A percentile compares a stretch with the other conserved stretches of the same genome.
Conservation (phyloP, 192 early-diverging fungal genomes). For the Backusella liffmaniae region DNA sequence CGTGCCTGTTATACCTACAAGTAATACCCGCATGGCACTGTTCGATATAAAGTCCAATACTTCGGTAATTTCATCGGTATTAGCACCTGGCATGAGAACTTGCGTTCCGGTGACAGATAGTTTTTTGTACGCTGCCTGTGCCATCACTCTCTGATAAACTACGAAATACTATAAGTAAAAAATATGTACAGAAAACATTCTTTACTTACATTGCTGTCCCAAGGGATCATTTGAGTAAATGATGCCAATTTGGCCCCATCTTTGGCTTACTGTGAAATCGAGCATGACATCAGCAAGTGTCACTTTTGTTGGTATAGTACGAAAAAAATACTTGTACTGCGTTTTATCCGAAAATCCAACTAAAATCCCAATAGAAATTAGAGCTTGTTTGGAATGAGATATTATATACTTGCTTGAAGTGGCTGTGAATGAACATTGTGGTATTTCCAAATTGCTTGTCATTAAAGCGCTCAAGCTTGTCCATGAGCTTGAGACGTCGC, state of each 20-base stretch:
- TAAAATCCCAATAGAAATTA: slow-evolving; percentile 14
- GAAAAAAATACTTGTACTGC: slow-evolving; percentile 43
- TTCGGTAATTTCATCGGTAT: slow-evolving; percentile 33
- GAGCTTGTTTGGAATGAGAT: background rate
- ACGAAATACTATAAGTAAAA: background rate
- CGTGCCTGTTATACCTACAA: slow-evolving; percentile 37
- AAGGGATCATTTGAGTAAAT: slow-evolving; percentile 41
- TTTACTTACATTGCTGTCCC: slow-evolving; percentile 43
- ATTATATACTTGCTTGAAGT: slow-evolving; percentile 37
- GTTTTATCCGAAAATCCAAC: slow-evolving; percentile 42
- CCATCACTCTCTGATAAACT: background rate
- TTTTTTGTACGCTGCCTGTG: slow-evolving; percentile 19
- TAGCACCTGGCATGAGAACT: slow-evolving; percentile 22
- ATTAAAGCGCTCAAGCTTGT: slow-evolving; percentile 43
- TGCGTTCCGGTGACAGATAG: slow-evolving; percentile 30
- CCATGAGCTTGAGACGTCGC: slow-evolving; percentile 43
- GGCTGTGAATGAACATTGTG: slow-evolving; percentile 51
- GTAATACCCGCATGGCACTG: slow-evolving; percentile 32
- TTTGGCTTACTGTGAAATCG: slow-evolving; percentile 38
- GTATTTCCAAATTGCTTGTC: slow-evolving; percentile 43
- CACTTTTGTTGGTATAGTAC: slow-evolving; percentile 46
- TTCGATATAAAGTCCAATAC: slow-evolving; percentile 25
- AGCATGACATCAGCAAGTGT: slow-evolving; percentile 43
- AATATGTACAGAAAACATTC: background rate
- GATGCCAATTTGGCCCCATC: slow-evolving; percentile 41